A percentile compares a stretch with the other conserved stretches of the same genome.
These are phyloP conservation scores for Musa itinerans DNA, from an alignment of 176 grass and related monocot species.

Conservation along the genomic window DNA sequence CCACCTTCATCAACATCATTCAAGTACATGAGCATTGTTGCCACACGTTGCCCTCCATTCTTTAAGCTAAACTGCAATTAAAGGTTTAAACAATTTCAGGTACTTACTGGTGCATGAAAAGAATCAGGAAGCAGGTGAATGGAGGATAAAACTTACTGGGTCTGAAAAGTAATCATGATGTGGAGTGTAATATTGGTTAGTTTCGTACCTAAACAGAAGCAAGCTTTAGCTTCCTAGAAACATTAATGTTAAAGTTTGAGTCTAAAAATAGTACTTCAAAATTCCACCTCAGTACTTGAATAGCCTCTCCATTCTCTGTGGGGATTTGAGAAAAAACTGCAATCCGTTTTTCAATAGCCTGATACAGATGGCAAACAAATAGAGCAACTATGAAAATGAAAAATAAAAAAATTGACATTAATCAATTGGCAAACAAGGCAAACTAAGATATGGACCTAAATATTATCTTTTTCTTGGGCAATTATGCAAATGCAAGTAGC, in stretches of 20 bases:
- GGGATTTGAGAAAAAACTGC: conserved; percentile 83
- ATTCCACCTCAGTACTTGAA: conserved; percentile 65
- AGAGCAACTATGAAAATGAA: conserved; percentile 3
- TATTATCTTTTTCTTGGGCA: too few species aligned
- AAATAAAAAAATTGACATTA: neutral
- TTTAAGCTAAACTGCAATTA: conserved; percentile 69
- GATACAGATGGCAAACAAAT: neutral
- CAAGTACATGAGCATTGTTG: conserved; percentile 95
- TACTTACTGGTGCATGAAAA: neutral
- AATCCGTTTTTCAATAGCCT: conserved; percentile 83
- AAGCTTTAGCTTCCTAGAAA: neutral
- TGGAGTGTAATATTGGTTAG: conserved; percentile 64
- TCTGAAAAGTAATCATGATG: conserved; percentile 93
- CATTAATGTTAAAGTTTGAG: neutral
- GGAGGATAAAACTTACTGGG: conserved; percentile 51
- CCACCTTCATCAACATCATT: conserved; percentile 82
- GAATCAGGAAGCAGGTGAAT: neutral
- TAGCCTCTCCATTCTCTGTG: conserved; percentile 71
- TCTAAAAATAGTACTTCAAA: neutral
- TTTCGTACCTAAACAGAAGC: conserved; percentile 52
- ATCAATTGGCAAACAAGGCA: neutral
- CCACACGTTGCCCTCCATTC: conserved; percentile 70
- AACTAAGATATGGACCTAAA: too few species aligned
- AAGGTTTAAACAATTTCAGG: neutral
- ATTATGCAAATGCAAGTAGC: too few species aligned